Evolutionary conservation across 768 basidiomycete species (phyloP), one percentile per base, ranked within the genome.

Genomic region (Hemileccinum impolitum): DNA sequence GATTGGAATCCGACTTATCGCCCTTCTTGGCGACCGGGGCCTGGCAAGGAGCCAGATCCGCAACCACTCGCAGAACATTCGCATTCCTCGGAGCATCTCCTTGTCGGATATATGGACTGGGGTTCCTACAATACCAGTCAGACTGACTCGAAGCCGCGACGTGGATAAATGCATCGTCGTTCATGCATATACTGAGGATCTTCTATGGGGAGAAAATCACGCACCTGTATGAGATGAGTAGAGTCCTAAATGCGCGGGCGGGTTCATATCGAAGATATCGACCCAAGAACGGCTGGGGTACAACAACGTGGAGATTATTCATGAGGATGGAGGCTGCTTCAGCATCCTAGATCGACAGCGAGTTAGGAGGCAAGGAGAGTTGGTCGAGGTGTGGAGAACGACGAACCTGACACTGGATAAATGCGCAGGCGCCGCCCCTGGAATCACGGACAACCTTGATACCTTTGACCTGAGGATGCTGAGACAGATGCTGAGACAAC

Each of bases 331-430:
- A 70, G 1, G 88, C 86, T 3, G 81, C 72, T 14, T 68, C 62
- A 4, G 82, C 72, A 54, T 82, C 74, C 87, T 90, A 53, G 19
- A 41, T 32, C 4, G 38, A 21, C 13, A 28, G 23, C 34, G 14
- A 32, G 31, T 56, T 19, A 44, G 32, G 48, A 44, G 38, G 39
- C 39, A 13, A 39, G 11, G 3, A n/a, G n/a, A 15, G 13, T 35
- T 36, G 18, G 36, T 3, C 13, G 31, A 8, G n/a, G 13, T n/a
- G 30, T 12, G 17, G 40, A 43, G 43, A 43, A 41, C 15, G 38
- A 54, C 74, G 38, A 59, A 89, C 90, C 74, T 88, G 78, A 75
- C 88, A 90, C 68, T 91, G 90, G 19, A 90, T 83, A 64, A 92
- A 92, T 48, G 89, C 90, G 61, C 89, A 91, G 39, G 86, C 79